Evolutionary conservation across 345 rosid genomes (phyloP), one percentile per base, ranked within the genome.

Genomic region (Noccaea bulbosa): DNA sequence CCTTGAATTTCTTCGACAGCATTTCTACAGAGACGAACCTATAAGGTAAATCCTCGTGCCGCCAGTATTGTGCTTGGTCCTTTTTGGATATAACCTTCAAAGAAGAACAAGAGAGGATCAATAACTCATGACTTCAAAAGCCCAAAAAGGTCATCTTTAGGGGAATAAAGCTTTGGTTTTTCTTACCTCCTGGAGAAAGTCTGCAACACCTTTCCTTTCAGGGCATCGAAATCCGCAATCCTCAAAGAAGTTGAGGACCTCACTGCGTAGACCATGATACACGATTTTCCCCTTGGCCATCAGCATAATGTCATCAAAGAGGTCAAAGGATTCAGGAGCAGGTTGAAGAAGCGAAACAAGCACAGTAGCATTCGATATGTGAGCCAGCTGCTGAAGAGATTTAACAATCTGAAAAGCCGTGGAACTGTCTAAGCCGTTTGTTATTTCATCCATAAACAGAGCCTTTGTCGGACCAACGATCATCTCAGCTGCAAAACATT

Each of bases 21-120:
- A 86, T 88, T 48, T 72, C 81, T 17, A 38, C 87, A 0, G 93
- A 74, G 38, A 90, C 79, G 71, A 82, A 92, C 11, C 73, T 81
- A 17, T 85, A 86, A 65, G 91, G 91, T 52, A 74, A 45, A 38
- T 90, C 95, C 55, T 53, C 84, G 0, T 60, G 46, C 5, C 76
- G 77, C 98, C 98, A 92, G 54, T 89, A 89, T 66, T 88, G 98
- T 63, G 81, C 88, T 79, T 92, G 98, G 74, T 92, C 96, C 77
- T 86, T 89, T 76, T 74, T 83, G n/a, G 93, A 89, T 30, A 90
- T 81, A 65, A 84, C 81, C 84, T 89, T 47, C 6, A 14, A 57
- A 64, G 35, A 1, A 68, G 20, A 44, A 66, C 22, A 49, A 43
- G 17, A 33, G 35, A 73, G 40, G 44, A 49, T 54, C 57, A 73